Evolutionary conservation across 202 grass and related monocot species (phyloP).

Genomic region (Zoysia matrella): DNA sequence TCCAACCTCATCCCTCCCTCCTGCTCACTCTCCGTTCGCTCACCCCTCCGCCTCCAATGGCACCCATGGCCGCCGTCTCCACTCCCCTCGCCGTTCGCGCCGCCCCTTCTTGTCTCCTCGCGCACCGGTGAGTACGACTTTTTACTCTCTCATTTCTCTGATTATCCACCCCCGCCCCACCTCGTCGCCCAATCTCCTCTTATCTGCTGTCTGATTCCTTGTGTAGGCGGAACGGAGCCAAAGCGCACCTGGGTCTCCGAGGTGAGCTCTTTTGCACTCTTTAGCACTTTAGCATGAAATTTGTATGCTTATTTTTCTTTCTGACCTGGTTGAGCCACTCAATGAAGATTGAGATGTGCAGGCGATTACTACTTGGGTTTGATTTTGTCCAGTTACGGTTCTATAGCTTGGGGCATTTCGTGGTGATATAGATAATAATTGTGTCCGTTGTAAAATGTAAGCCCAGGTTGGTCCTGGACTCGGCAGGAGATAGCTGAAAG

Average conservation of each 20-base stretch:
- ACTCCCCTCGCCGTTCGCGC: constrained; percentile 44
- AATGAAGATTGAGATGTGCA: background rate
- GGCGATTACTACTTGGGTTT: constrained; percentile 12
- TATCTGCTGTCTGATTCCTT: constrained; percentile 1
- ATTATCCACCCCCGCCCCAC: background rate
- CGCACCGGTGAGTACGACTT: constrained; percentile 7
- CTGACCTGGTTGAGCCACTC: background rate
- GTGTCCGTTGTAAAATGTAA: background rate
- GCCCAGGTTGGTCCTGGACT: background rate
- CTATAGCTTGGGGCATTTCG: background rate
- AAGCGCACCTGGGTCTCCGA: constrained; percentile 20
- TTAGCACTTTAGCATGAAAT: background rate
- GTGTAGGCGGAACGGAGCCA: constrained; percentile 31
- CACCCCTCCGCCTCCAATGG: constrained; percentile 42
- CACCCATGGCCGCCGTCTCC: constrained; percentile 56
- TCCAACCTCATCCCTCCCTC: background rate
- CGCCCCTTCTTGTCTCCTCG: constrained; percentile 23
- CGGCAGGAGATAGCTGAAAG: background rate
- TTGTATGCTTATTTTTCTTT: background rate
- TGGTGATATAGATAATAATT: background rate
- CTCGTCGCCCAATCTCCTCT: background rate
- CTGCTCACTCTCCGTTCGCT: background rate
- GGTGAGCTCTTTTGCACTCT: constrained; percentile 33
- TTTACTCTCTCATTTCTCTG: background rate
- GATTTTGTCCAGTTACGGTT: background rate